Evolutionary conservation across 805 yeast species (phyloP), one percentile per base, ranked within the genome.

Genomic region (Myxozyma vanderwaltii): DNA sequence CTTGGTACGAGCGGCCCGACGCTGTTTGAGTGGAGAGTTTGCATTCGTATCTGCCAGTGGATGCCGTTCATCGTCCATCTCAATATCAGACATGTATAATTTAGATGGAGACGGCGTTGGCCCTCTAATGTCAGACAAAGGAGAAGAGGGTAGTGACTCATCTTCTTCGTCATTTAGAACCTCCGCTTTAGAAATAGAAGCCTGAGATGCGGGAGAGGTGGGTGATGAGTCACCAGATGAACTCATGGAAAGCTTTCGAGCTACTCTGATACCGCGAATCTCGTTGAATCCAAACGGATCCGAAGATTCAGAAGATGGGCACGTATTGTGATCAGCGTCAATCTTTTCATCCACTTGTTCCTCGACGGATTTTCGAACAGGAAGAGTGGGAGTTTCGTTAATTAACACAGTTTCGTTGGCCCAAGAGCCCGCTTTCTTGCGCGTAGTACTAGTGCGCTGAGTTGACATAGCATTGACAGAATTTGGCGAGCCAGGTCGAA

Each of bases 211-310:
- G 19, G 27, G 19, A 26, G 46, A 23, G 4, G 45, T 10, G 13
- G 43, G 41, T n/a, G 52, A 15, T 6, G 43, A 36, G 21, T 47
- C 27, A 10, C 44, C 39, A 13, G 60, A 47, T 8, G 56, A 35
- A n/a, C 24, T 12, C 39, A 47, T 10, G 2, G 51, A 31, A 21
- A 15, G 26, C 19, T 41, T 19, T 2, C 46, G 45, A 2, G n/a
- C 21, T 26, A 47, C 24, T 8, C 55, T 45, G 8, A 59, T 13
- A 15, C 63, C 63, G 23, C 54, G 50, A 21, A 59, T 59, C 36
- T 59, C 47, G 33, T 19, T 35, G 29, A 59, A 59, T n/a, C 63
- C 63, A 45, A 59, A 59, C 8, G 60, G 56, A 43, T 58, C 63
- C 4, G 62, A 58, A 13, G 58, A 58, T 27, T 53, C 51, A n/a